Base-by-base conservation (phyloP, 129 eudicot species). In the Silybum marianum region DNA sequence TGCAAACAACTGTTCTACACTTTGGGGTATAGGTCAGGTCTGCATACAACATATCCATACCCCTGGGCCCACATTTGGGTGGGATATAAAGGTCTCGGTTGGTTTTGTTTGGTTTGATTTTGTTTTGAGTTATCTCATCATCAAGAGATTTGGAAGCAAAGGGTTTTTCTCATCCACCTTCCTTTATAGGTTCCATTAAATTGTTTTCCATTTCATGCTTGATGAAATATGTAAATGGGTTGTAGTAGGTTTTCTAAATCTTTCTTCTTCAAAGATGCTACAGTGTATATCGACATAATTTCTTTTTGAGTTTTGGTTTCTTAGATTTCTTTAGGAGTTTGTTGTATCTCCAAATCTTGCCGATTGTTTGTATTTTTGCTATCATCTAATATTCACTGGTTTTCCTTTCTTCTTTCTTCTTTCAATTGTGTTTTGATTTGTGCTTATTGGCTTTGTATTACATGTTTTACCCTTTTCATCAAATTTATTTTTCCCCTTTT, bases 221-320 rank as follows among this genome's bases (percentile, higher is more conserved):
- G 78, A 77, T 83, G 85, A 72, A 87, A 88, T 78, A 71, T 88
- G 93, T 90, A 87, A 79, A 88, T 85, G 74, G 87, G 69, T 88
- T 82, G 70, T 88, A 81, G 70, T 88, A 81, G 90, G 89, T 85
- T 76, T 85, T 87, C 69, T 81, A 69, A 85, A 77, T 80, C 62
- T 25, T 44, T 76, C 0, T 38, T 38, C 42, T 38, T 76, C 39
- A 75, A 86, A 75, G 88, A 83, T 76, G 87, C 76, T 71, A 39
- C 78, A 54, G 42, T 89, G 90, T 85, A 91, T 71, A 89, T 91
- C 16, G 63, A 80, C 82, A 79, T 72, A 74, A 58, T 75, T 51
- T 25, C 22, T 82, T 48, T 68, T 76, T 4, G 62, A 19, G 44
- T 63, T 63, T 46, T 65, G 19, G 40, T 12, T 82, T 36, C 21